A percentile compares a stretch with the other conserved stretches of the same genome.
Evolutionary conservation across 2,329 filamentous ascomycete genomes (phyloP).

Genomic region (Corniculantispora saksenae): DNA sequence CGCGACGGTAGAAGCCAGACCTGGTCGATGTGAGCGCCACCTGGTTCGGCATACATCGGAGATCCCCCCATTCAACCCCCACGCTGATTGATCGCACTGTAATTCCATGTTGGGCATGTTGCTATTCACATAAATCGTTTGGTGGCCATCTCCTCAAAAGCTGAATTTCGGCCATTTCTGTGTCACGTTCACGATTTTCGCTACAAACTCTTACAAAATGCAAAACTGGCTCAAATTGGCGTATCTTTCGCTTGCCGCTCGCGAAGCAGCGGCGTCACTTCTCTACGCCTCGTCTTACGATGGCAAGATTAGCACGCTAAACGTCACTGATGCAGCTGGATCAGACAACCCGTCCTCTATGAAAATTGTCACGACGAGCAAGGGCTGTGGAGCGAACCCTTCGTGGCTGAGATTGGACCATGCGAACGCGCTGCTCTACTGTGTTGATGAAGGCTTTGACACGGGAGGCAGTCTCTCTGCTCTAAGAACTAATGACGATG

Average conservation of each 20-base stretch:
- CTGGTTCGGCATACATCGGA: not conserved
- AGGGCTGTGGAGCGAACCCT: conserved; percentile 54
- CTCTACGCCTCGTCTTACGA: conserved; percentile 52
- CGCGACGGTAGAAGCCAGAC: not conserved
- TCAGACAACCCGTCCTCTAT: conserved; percentile 36
- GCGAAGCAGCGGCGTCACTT: conserved; percentile 36
- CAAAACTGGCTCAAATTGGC: not conserved
- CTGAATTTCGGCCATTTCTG: not conserved
- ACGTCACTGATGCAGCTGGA: conserved; percentile 34
- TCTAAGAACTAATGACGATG: conserved; percentile 39
- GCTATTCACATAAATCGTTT: not conserved
- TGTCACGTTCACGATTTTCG: not conserved
- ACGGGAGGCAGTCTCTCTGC: conserved; percentile 49
- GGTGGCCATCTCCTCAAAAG: not conserved
- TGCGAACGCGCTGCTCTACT: conserved; percentile 53
- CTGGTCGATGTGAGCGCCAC: not conserved
- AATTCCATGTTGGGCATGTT: not conserved
- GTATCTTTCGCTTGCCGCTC: conserved; percentile 13
- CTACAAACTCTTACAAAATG: not conserved
- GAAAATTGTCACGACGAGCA: conserved; percentile 41
- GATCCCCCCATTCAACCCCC: not conserved
- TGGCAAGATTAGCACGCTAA: conserved; percentile 48
- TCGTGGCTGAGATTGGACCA: conserved; percentile 62
- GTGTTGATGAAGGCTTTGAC: conserved; percentile 57
- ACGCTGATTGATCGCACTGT: not conserved